Percentiles rank a stretch among this genome's conserved stretches.
Evolutionary conservation across 192 early-diverging fungal genomes (phyloP).

Genomic region (Coemansia sp.): DNA sequence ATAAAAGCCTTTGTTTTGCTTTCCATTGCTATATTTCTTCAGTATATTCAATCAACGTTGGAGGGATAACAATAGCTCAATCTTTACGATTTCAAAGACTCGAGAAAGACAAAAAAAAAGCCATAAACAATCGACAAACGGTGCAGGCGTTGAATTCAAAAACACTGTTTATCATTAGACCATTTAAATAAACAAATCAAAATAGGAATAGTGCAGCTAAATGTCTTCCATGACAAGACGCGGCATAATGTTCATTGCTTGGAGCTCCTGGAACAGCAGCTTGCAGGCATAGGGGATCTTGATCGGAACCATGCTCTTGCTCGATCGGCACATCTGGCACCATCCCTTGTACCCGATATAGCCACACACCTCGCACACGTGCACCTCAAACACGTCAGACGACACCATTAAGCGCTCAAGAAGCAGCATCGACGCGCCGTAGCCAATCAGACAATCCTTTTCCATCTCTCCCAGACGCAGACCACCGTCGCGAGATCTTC

Average conservation of each 20-base stretch:
- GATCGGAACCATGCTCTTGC: conserved; percentile 83
- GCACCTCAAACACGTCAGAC: conserved; percentile 90
- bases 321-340: conserved; percentile 90
- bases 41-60: too few species aligned
- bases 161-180: neutral
- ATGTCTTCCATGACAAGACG: conserved; percentile 66
- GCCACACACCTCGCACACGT: conserved; percentile 90
- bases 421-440: conserved; percentile 90
- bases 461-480: conserved; percentile 99
- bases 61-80: too few species aligned
- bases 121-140: too few species aligned
- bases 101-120: too few species aligned
- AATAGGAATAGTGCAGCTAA: conserved; percentile 10
- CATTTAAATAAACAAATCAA: conserved; percentile 3
- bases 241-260: conserved; percentile 93
- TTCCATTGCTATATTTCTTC: too few species aligned
- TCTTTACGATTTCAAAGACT: conserved; percentile 3
- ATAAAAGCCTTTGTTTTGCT: too few species aligned
- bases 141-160: too few species aligned
- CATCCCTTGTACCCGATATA: conserved; percentile 86
- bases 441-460: conserved; percentile 96
- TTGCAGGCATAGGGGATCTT: conserved; percentile 98
- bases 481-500: conserved; percentile 94
- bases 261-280: conserved; percentile 96
- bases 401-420: conserved; percentile 93